phyloP scores from a whole-genome alignment of 2,329 filamentous ascomycete species.

The Dothiorella sarmentorum region DNA sequence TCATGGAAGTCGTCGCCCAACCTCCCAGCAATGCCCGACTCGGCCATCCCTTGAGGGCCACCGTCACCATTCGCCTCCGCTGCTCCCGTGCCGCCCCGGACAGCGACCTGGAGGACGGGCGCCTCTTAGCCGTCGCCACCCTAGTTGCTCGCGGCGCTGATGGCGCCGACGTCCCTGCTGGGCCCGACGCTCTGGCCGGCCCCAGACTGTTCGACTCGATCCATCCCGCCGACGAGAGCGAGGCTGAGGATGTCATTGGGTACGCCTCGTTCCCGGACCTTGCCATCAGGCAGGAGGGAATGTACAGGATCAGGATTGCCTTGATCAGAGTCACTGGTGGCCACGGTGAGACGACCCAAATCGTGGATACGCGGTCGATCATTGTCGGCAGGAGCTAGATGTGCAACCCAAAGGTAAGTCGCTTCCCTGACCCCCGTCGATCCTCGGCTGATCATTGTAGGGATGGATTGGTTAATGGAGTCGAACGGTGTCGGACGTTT shows the following conservation, averaged over 20 bases:
- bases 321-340: conserved; percentile 27
- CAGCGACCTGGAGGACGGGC: conserved; percentile 8
- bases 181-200: conserved; percentile 5
- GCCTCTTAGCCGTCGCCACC: conserved; percentile 12
- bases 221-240: conserved; percentile 33
- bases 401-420: not conserved
- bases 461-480: not conserved
- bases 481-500: not conserved
- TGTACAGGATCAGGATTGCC: conserved; percentile 37
- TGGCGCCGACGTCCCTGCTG: conserved; percentile 4
- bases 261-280: conserved; percentile 39
- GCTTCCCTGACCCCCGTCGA: not conserved
- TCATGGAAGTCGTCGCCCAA: conserved; percentile 39
- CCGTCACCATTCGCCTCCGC: conserved; percentile 19
- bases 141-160: conserved; percentile 1
- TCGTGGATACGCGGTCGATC: conserved; percentile 9
- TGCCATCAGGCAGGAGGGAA: conserved; percentile 34
- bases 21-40: conserved; percentile 33
- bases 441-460: not conserved
- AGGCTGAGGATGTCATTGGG: conserved; percentile 32
- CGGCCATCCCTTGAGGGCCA: conserved; percentile 31
- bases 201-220: conserved; percentile 29
- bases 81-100: conserved; percentile 1
- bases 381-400: conserved; percentile 13
- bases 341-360: conserved; percentile 15